Conservation (phyloP, 257 asterid genomes). For the Mitragyna speciosa region DNA sequence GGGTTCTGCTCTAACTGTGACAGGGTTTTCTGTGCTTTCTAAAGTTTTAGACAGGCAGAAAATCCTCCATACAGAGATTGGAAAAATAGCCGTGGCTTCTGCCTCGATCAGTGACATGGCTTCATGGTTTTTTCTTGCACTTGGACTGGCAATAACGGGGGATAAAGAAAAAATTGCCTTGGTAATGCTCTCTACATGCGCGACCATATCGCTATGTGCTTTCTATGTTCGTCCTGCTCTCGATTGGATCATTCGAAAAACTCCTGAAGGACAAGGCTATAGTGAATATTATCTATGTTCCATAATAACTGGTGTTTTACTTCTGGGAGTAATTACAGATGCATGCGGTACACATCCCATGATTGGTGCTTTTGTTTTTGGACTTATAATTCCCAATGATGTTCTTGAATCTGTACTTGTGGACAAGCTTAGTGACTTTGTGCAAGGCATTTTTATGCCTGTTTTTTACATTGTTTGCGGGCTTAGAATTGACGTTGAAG, state of each 20-base stretch:
- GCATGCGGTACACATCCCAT: constrained; percentile 83
- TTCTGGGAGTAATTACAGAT: constrained; percentile 62
- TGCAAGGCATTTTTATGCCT: constrained; percentile 77
- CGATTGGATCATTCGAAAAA: constrained; percentile 58
- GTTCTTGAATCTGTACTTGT: constrained; percentile 64
- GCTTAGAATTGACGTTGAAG: constrained; percentile 52
- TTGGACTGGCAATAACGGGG: constrained; percentile 45
- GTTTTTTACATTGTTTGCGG: constrained; percentile 77
- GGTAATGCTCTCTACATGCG: constrained; percentile 46
- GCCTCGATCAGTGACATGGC: constrained; percentile 55
- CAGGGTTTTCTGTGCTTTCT: constrained; percentile 61
- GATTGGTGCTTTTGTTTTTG: constrained; percentile 83
- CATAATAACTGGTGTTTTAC: constrained; percentile 47
- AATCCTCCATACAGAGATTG: constrained; percentile 65
- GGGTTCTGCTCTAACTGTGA: constrained; percentile 68
- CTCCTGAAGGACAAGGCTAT: constrained; percentile 80
- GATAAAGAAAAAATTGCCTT: constrained; percentile 28
- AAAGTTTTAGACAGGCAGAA: constrained; percentile 62
- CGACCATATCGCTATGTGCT: constrained; percentile 37
- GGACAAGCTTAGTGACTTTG: constrained; percentile 74
- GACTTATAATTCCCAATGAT: constrained; percentile 69
- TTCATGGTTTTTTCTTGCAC: constrained; percentile 64
- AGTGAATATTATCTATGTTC: constrained; percentile 78
- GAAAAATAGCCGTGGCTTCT: constrained; percentile 59
- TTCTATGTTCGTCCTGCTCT: constrained; percentile 62